Evolutionary conservation across 2,329 filamentous ascomycete genomes (phyloP), one percentile per base, ranked within the genome.

Genomic region (Sporothrix sp.): DNA sequence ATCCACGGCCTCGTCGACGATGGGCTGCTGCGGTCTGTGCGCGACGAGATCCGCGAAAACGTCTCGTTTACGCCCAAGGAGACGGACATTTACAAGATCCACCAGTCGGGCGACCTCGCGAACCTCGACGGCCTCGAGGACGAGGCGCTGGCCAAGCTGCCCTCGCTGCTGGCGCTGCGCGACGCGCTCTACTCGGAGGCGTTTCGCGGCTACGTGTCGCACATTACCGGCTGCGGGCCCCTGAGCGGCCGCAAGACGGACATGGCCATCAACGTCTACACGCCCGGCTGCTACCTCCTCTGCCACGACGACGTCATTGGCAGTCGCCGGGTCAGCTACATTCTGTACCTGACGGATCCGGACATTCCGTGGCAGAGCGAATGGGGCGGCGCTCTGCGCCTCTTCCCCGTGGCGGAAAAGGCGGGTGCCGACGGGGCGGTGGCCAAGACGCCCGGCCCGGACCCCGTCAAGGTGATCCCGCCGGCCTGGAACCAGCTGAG

Each of bases 271-370:
- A 98, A 98, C 64, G 83, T 98, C 46, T 98, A 98, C 67, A 96
- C 89, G 0, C 91, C 93, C 5, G 91, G 93, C 36, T 97, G 91
- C 64, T 95, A 94, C 66, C 76, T 98, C 23, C 75, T 98, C 27
- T 97, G 93, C 68, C 93, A 98, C 63, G 93, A 98, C 73, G 93
- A 98, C 68, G 93, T 98, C 54, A 98, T 98, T 66, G 93, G 93
- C n/a, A 95, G 85, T 62, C 79, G 93, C 54, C 83, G 90, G 58
- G 84, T 98, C 61, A 96, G 90, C 74, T 98, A 96, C 67, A 98
- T 98, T 58, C 74, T 98, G 53, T 98, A 98, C 66, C 74, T 98
- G 55, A 91, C 88, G 13, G 88, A 97, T 63, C 93, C 93, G 4
- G 91, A 97, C 62, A 81, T 75, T 53, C 83, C 87, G 6, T 98